phyloP scores from a whole-genome alignment of 2,329 filamentous ascomycete genomes.

The Leptographium radiaticola region DNA sequence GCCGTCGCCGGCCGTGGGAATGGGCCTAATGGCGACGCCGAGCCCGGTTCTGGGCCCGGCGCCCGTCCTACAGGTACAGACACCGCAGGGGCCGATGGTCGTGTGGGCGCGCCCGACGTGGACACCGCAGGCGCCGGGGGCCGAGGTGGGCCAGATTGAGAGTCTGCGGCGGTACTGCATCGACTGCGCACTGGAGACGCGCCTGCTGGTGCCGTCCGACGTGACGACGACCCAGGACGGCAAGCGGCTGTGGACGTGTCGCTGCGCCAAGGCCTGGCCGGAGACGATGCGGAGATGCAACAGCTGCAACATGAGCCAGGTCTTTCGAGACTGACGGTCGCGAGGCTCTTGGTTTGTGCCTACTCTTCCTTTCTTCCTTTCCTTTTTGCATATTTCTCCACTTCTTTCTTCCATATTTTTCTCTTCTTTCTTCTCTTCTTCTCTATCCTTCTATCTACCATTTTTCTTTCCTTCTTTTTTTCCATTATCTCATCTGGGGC shows the following conservation, averaged over 20 bases:
- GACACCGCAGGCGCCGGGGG: conserved; percentile 8
- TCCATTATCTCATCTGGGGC: neutral
- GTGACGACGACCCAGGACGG: conserved; percentile 1
- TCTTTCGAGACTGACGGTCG: conserved; percentile 2
- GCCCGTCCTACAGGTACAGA: neutral
- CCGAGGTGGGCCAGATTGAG: conserved; percentile 9
- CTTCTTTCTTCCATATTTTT: neutral
- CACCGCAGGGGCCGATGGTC: neutral
- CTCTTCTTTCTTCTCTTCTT: neutral
- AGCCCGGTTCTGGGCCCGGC: neutral
- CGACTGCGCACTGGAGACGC: conserved; percentile 7
- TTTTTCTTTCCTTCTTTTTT: neutral
- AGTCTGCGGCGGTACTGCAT: conserved; percentile 12
- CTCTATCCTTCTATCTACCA: neutral
- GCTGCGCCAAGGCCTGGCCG: conserved; percentile 2
- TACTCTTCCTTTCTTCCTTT: neutral
- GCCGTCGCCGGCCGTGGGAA: neutral
- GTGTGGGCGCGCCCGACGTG: neutral
- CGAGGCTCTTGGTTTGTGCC: neutral
- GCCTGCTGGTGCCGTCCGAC: conserved; percentile 5
- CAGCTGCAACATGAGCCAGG: conserved; percentile 6
- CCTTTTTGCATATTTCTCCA: neutral
- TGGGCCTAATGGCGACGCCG: neutral
- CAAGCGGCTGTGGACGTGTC: conserved; percentile 9
- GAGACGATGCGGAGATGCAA: conserved; percentile 3